These are phyloP conservation scores for Amanita polypyramis DNA, from an alignment of 768 basidiomycete species.

Conservation along the genomic window DNA sequence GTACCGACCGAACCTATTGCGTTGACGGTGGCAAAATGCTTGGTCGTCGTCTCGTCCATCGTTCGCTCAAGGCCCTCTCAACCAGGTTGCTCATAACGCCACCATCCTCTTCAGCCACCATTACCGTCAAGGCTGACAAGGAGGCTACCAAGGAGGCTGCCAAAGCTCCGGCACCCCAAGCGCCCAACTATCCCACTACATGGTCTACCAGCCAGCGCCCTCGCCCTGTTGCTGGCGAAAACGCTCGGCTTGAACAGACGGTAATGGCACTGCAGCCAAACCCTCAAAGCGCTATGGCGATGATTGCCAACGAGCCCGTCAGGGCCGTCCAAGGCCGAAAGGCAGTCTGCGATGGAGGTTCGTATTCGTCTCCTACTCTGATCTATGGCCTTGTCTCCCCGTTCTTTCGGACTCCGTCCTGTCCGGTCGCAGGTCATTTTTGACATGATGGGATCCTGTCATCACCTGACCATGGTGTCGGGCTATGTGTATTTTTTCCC, in stretches of 20 bases:
- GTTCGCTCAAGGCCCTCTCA: slow-evolving; percentile 19
- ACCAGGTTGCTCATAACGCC: slow-evolving; percentile 18
- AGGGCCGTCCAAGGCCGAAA: slow-evolving; percentile 72
- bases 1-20: not conserved
- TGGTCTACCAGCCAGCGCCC: slow-evolving; percentile 82
- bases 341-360: slow-evolving; percentile 94
- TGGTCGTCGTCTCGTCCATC: slow-evolving; percentile 25
- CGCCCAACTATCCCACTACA: slow-evolving; percentile 72
- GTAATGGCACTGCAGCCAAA: slow-evolving; percentile 79
- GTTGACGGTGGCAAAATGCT: slow-evolving; percentile 22
- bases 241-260: slow-evolving; percentile 91
- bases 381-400: not conserved
- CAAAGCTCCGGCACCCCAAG: slow-evolving; percentile 42
- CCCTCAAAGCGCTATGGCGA: slow-evolving; percentile 84
- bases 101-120: slow-evolving; percentile 15
- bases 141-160: slow-evolving; percentile 15
- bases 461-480: not conserved
- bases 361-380: slow-evolving; percentile 18
- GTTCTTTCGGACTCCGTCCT: not conserved
- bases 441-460: too few relatives aligned
- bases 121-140: slow-evolving; percentile 19
- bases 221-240: slow-evolving; percentile 46
- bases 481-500: not conserved
- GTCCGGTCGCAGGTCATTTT: not conserved
- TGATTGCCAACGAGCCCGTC: slow-evolving; percentile 81